These are phyloP conservation scores for Prunus salicina DNA, from an alignment of 306 rosid genomes.

Conservation along the genomic window DNA sequence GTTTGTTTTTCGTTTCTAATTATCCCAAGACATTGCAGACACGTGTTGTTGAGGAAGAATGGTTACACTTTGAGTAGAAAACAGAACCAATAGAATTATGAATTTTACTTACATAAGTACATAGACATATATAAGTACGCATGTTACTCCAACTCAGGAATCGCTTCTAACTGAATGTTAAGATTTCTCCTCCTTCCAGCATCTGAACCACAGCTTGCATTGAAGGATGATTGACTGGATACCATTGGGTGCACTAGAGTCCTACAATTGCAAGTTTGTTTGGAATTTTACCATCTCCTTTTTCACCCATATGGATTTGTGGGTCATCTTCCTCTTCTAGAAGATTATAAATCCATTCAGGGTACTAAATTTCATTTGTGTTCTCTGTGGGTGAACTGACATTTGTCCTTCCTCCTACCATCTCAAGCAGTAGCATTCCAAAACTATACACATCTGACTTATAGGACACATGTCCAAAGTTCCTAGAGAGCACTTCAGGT, in stretches of 20 bases:
- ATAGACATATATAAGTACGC: too few species aligned
- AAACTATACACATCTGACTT: constrained; percentile 32
- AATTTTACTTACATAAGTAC: too few species aligned
- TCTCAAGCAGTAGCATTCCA: constrained; percentile 35
- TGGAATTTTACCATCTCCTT: not conserved
- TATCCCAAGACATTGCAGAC: too few species aligned
- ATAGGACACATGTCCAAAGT: constrained; percentile 28
- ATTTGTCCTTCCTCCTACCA: constrained; percentile 24
- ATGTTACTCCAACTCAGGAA: not conserved
- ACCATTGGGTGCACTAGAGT: not conserved
- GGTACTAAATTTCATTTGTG: not conserved
- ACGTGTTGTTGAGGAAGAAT: too few species aligned
- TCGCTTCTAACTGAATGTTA: not conserved
- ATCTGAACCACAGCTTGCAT: not conserved
- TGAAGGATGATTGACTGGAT: not conserved
- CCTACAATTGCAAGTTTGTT: constrained; percentile 2
- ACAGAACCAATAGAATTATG: not conserved
- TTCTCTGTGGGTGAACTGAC: not conserved
- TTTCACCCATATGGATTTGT: not conserved
- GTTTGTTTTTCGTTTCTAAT: too few species aligned
- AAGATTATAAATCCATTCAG: not conserved
- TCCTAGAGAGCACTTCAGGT: constrained; percentile 30
- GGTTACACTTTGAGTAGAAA: too few species aligned
- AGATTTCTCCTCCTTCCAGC: not conserved
- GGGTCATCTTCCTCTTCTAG: not conserved